Evolutionary conservation across 257 asterid genomes (phyloP).

Genomic region (Petrea volubilis): DNA sequence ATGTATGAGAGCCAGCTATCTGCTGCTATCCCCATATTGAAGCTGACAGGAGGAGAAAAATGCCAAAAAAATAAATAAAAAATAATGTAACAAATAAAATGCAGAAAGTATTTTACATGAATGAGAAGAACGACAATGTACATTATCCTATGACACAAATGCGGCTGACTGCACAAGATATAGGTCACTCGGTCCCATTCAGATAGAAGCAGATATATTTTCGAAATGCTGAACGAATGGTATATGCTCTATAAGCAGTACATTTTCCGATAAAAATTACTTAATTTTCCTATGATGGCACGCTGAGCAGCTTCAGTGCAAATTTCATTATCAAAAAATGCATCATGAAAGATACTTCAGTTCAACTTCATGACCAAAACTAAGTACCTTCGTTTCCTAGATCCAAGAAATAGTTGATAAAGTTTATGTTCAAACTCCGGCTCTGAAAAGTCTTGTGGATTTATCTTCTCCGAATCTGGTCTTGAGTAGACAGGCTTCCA

Average conservation of each 20-base stretch:
- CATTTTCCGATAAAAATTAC: background rate
- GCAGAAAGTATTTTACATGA: background rate
- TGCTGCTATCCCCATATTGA: conserved; percentile 58
- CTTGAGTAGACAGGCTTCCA: conserved; percentile 55
- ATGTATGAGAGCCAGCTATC: conserved; percentile 72
- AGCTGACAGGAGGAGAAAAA: conserved; percentile 41
- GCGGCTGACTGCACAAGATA: background rate
- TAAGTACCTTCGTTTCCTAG: conserved; percentile 65
- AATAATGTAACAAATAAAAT: background rate
- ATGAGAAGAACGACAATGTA: no score
- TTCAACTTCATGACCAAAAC: conserved; percentile 13
- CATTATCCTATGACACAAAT: background rate
- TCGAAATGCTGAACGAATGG: background rate
- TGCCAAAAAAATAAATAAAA: background rate
- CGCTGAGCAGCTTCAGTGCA: background rate
- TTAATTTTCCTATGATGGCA: background rate
- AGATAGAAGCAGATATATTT: background rate
- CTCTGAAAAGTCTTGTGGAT: conserved; percentile 46
- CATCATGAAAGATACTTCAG: background rate
- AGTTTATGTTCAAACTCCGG: conserved; percentile 58
- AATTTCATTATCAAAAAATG: conserved; percentile 9
- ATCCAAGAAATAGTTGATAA: conserved; percentile 40
- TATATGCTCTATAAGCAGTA: background rate
- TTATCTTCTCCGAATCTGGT: conserved; percentile 37
- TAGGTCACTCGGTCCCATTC: background rate